A percentile compares a stretch with the other conserved stretches of the same genome.
Conservation (phyloP, 139 green algal species). For the Haematococcus lacustris region DNA sequence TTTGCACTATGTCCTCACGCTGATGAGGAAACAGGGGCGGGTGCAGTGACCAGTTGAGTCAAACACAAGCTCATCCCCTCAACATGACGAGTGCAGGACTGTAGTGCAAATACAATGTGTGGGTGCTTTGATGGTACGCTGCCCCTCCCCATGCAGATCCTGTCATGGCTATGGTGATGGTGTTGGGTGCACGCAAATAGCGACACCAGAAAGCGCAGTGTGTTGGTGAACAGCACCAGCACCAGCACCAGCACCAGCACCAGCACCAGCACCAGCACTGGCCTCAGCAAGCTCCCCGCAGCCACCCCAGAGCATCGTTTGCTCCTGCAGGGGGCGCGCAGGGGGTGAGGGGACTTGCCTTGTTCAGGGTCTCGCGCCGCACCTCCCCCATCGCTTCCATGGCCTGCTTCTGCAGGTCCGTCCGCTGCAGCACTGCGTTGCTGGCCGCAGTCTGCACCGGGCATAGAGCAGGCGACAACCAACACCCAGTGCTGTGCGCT, state of each 20-base stretch:
- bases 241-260: background rate
- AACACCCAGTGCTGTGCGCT: no score
- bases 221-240: background rate
- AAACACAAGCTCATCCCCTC: no score
- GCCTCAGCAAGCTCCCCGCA: no score
- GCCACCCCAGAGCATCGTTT: no score
- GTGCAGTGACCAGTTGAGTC: no score
- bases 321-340: no score
- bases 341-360: no score
- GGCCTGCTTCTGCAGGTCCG: conserved; percentile 21
- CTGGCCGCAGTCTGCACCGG: conserved; percentile 1
- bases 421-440: conserved; percentile 14
- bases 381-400: conserved; percentile 35
- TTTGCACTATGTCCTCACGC: no score
- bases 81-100: background rate
- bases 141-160: background rate
- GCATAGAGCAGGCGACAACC: no score
- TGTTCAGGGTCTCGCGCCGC: conserved; percentile 23
- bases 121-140: background rate
- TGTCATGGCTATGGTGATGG: background rate
- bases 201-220: background rate
- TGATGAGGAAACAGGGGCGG: no score
- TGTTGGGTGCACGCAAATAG: background rate
- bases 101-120: background rate
- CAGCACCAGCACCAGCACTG: no score